Percentiles rank a stretch among this genome's conserved stretches.
phyloP scores from a whole-genome alignment of 139 green algal genomes.

The Chloropicon primus region DNA sequence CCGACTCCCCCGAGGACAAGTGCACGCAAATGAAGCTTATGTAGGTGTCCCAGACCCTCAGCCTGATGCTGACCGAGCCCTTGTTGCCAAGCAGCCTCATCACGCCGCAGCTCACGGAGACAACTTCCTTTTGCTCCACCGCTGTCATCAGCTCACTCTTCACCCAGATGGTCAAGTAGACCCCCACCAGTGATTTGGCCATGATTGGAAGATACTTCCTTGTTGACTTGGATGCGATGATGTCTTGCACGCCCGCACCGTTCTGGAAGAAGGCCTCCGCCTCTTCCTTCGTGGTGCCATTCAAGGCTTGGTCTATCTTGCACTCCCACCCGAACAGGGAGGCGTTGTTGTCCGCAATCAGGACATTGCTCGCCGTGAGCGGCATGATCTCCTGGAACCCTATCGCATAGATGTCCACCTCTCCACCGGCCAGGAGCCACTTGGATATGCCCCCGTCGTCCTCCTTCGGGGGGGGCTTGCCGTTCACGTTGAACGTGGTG shows the following conservation, averaged over 20 bases:
- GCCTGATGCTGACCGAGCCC: conserved; percentile 45
- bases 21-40: conserved; percentile 50
- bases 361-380: conserved; percentile 54
- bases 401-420: conserved; percentile 43
- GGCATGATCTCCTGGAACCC: conserved; percentile 77
- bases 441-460: conserved; percentile 23
- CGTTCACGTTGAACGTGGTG: conserved; percentile 58
- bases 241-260: neutral
- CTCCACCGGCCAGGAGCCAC: conserved; percentile 27
- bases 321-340: conserved; percentile 17
- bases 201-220: conserved; percentile 41
- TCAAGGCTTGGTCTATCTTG: conserved; percentile 14
- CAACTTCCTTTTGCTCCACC: conserved; percentile 21
- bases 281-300: conserved; percentile 9
- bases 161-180: conserved; percentile 79
- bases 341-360: conserved; percentile 21
- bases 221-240: neutral
- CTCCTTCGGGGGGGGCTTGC: conserved; percentile 29
- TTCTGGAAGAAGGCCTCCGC: neutral
- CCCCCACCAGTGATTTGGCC: conserved; percentile 64
- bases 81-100: conserved; percentile 77
- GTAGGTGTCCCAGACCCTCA: conserved; percentile 48
- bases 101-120: conserved; percentile 42
- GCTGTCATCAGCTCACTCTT: conserved; percentile 24
- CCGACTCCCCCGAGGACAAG: conserved; percentile 36